phyloP scores from a whole-genome alignment of 2,329 filamentous ascomycete genomes.

The Cordyceps tenuipes region DNA sequence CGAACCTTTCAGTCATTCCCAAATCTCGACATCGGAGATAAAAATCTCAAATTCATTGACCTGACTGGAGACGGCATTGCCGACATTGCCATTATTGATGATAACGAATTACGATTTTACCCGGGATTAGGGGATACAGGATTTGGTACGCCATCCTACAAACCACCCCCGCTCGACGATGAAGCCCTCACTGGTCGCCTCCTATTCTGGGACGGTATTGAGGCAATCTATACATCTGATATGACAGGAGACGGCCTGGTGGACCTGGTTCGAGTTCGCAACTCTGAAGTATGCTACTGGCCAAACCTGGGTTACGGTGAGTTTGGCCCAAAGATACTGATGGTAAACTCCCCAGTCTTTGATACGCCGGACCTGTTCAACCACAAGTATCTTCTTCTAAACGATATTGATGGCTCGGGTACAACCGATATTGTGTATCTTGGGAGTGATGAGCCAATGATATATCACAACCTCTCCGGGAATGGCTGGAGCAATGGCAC shows the following conservation, averaged over 20 bases:
- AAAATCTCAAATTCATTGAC: conserved; percentile 10
- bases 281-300: conserved; percentile 25
- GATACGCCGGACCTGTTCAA: conserved; percentile 16
- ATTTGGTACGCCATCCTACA: not conserved
- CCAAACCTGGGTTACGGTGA: conserved; percentile 27
- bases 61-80: conserved; percentile 14
- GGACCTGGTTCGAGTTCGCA: conserved; percentile 20
- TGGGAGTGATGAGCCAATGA: not conserved
- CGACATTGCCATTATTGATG: conserved; percentile 17
- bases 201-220: conserved; percentile 11
- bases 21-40: not conserved
- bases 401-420: conserved; percentile 19
- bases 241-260: conserved; percentile 21
- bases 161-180: not conserved
- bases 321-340: conserved; percentile 22
- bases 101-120: conserved; percentile 13
- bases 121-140: conserved; percentile 8
- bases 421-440: conserved; percentile 23
- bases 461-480: conserved; percentile 19
- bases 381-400: conserved; percentile 14
- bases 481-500: conserved; percentile 14
- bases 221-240: conserved; percentile 17
- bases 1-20: conserved; percentile 3
- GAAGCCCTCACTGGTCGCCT: not conserved
- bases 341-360: conserved; percentile 21